These are phyloP conservation scores for Blumeria graminis DNA, from an alignment of 2,329 filamentous ascomycete genomes.

Conservation along the genomic window DNA sequence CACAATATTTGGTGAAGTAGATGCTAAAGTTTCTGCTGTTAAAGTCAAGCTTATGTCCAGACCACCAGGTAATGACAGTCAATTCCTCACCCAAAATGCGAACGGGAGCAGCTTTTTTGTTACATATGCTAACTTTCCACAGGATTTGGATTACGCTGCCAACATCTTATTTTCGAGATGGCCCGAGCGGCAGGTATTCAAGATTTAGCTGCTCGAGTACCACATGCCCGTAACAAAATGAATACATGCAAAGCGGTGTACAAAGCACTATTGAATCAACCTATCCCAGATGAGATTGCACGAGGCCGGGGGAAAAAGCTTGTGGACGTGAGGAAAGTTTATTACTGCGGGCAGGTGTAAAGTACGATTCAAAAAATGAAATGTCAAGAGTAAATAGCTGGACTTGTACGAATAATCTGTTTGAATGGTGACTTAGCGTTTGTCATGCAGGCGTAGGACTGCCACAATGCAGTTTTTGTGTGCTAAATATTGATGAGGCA, in stretches of 20 bases:
- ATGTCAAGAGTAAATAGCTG: no score
- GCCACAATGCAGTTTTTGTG: no score
- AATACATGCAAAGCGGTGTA: slow-evolving; percentile 88
- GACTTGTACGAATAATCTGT: no score
- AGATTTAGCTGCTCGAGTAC: slow-evolving; percentile 64
- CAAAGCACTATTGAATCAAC: slow-evolving; percentile 60
- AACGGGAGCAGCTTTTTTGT: background rate
- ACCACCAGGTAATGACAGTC: slow-evolving; percentile 48
- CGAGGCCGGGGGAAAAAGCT: slow-evolving; percentile 79
- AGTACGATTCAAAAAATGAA: background rate
- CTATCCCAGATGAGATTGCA: slow-evolving; percentile 72
- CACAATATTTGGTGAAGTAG: slow-evolving; percentile 71
- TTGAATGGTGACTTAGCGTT: no score
- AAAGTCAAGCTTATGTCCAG: slow-evolving; percentile 60
- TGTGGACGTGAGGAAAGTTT: slow-evolving; percentile 89
- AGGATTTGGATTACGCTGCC: slow-evolving; percentile 89
- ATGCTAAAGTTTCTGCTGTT: slow-evolving; percentile 69
- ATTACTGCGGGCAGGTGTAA: slow-evolving; percentile 47
- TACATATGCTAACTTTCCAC: slow-evolving; percentile 3
- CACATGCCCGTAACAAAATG: slow-evolving; percentile 81
- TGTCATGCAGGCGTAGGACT: no score
- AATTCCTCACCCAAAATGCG: background rate
- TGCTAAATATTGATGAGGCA: no score
- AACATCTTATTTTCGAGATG: slow-evolving; percentile 85
- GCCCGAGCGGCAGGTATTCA: slow-evolving; percentile 66